Base-by-base conservation (phyloP, 2,329 filamentous ascomycete species). In the Sordariomycetes sp. region DNA sequence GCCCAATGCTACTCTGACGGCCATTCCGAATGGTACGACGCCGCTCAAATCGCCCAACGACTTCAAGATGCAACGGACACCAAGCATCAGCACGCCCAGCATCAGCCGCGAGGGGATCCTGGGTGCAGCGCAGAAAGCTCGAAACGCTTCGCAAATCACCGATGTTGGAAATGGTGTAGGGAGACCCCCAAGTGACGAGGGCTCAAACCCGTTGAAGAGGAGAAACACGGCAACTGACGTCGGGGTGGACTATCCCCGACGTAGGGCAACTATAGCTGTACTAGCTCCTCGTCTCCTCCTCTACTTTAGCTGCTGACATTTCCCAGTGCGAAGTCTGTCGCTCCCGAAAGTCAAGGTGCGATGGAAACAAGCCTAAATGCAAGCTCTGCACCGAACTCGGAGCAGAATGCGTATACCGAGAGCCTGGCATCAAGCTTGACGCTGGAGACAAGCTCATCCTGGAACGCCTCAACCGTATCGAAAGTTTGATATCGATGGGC, bases 371-470 rank as follows among this genome's bases (percentile, higher is more conserved):
- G 45, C 85, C 85, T 29, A 90, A 87, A 57, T 92, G 85, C 62
- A 82, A 86, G 55, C 75, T 92, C 23, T 92, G 85, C 59, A 78
- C 80, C 8, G 85, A 90, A 53, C 66, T 90, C 26, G 82, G 84
- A 35, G 85, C 83, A 29, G 82, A 90, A 42, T 92, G 85, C 56
- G 72, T 88, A 43, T 92, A 92, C 55, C 75, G 85, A 42, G 85
- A 92, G 53, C 85, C 85, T 6, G 84, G 84, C 3, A 85, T 90
- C 64, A 92, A 92, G 59, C 72, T 92, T 8, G 85, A 92, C 53
- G 83, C 84, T 23, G 85, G 85, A 43, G 85, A 90, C 63, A 90
- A 88, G 60, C 66, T 92, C 37, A 92, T 92, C 40, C 63, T 92
- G 24, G 85, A 90, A 52, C 79, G 82, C 36, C 66, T 92, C 23